Conservation (phyloP, 2,329 filamentous ascomycete species). For the Pseudocercospora crystallina region DNA sequence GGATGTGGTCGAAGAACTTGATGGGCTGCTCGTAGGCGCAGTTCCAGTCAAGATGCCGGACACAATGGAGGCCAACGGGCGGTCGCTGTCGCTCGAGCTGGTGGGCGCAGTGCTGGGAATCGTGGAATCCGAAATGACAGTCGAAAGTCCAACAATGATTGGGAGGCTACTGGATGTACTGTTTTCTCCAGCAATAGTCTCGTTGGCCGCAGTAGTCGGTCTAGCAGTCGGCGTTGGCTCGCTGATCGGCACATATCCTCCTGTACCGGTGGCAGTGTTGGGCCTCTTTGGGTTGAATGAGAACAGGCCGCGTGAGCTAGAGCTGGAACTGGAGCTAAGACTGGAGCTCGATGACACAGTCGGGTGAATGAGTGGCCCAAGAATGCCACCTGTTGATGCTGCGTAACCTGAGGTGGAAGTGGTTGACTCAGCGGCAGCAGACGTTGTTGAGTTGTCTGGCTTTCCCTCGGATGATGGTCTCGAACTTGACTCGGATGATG, state of each 20-base stretch:
- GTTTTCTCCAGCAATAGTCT: constrained; percentile 8
- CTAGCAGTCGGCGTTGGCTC: constrained; percentile 5
- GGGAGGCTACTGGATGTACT: constrained; percentile 18
- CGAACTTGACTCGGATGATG: too few relatives aligned
- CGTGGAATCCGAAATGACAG: not conserved
- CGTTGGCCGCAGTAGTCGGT: constrained; percentile 2
- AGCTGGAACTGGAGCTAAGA: constrained; percentile 2
- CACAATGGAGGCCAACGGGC: too few relatives aligned
- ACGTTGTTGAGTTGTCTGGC: too few relatives aligned
- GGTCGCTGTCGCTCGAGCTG: too few relatives aligned
- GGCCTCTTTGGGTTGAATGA: constrained; percentile 6
- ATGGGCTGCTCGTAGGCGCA: too few relatives aligned
- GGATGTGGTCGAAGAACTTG: too few relatives aligned
- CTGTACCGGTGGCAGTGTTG: constrained; percentile 7
- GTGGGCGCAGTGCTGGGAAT: too few relatives aligned
- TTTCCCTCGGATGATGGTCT: too few relatives aligned
- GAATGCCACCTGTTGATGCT: constrained; percentile 1
- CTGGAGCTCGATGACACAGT: constrained; percentile 12
- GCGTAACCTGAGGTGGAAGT: not conserved
- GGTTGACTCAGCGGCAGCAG: not conserved
- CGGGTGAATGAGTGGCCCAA: constrained; percentile 6
- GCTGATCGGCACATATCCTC: constrained; percentile 5
- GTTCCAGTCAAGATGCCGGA: too few relatives aligned
- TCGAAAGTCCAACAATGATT: constrained; percentile 34
- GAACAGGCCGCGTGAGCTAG: not conserved